Base-by-base conservation (phyloP, 108 stramenopile genomes). In the Chaetoceros tenuissimus region DNA sequence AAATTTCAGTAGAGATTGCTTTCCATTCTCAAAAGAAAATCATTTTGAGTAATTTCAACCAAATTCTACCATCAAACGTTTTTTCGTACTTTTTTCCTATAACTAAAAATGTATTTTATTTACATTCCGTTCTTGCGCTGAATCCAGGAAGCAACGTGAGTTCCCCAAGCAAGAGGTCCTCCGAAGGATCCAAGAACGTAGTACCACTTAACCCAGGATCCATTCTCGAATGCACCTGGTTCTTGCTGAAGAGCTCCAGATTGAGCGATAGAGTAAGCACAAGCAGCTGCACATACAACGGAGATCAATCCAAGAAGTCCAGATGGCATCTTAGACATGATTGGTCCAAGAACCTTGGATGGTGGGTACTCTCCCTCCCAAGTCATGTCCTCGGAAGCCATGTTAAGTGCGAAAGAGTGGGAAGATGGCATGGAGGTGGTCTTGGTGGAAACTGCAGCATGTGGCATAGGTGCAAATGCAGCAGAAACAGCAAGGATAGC, bases 321-420 rank as follows among this genome's bases (percentile, higher is more conserved):
- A n/a, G 88, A 88, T 19, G 92, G 88, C 88, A 90, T 90, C 69
- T 94, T 90, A 69, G 85, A 87, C 86, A 94, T 90, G 83, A 90
- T 82, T 58, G 92, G 92, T 74, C 92, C 92, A 55, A 94, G 75
- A 48, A 94, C 92, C 77, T 94, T 94, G 78, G 88, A 90, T 21
- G 92, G 92, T 51, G 92, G 92, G 74, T 88, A 81, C 63, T 83
- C 82, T 21, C 82, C 92, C 58, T 94, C 92, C 92, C 92, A 94
- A 69, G 80, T 84, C 75, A 85, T 94, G 55, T 94, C 92, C 52
- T 89, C 91, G 64, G 69, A 64, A 10, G 72, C 83, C 78, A 77
- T 79, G 72, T 67, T 65, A 63, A 72, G 69, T 60, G 65, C 18
- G 54, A 72, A 31, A 48, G 67, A 59, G 24, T 57, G n/a, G 51